Conservation (phyloP, 2,329 filamentous ascomycete species). For the Purpureocillium lavendulum region DNA sequence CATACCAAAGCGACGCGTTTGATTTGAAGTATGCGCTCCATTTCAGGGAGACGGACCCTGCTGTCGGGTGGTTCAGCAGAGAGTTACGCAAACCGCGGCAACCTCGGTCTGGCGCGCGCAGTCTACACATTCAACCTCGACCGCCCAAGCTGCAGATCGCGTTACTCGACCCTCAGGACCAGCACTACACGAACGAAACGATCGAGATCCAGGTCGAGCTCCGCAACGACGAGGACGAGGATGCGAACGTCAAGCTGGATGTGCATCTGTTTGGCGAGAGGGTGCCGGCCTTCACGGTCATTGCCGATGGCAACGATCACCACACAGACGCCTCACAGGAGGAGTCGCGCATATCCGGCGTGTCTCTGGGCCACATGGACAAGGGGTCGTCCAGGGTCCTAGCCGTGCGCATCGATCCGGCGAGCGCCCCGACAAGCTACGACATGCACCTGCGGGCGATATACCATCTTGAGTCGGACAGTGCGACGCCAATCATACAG, state of each 20-base stretch:
- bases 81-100: slow-evolving; percentile 35
- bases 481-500: slow-evolving; percentile 74
- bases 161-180: slow-evolving; percentile 50
- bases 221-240: slow-evolving; percentile 74
- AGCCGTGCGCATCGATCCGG: slow-evolving; percentile 41
- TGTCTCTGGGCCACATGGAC: slow-evolving; percentile 38
- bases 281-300: slow-evolving; percentile 36
- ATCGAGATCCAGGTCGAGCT: slow-evolving; percentile 63
- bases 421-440: slow-evolving; percentile 44
- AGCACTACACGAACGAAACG: slow-evolving; percentile 80
- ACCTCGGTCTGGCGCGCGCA: slow-evolving; percentile 39
- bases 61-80: slow-evolving; percentile 42
- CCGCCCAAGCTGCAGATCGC: slow-evolving; percentile 84
- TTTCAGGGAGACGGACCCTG: slow-evolving; percentile 32
- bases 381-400: slow-evolving; percentile 34
- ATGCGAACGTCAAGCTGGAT: slow-evolving; percentile 64
- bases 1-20: slow-evolving; percentile 57
- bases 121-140: slow-evolving; percentile 71
- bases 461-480: slow-evolving; percentile 74
- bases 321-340: slow-evolving; percentile 25
- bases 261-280: slow-evolving; percentile 55
- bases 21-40: slow-evolving; percentile 57
- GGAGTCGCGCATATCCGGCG: slow-evolving; percentile 32
- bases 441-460: slow-evolving; percentile 64
- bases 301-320: slow-evolving; percentile 23